Evolutionary conservation across 768 basidiomycete species (phyloP).

Genomic region (Phlebiopsis flavidoalba): DNA sequence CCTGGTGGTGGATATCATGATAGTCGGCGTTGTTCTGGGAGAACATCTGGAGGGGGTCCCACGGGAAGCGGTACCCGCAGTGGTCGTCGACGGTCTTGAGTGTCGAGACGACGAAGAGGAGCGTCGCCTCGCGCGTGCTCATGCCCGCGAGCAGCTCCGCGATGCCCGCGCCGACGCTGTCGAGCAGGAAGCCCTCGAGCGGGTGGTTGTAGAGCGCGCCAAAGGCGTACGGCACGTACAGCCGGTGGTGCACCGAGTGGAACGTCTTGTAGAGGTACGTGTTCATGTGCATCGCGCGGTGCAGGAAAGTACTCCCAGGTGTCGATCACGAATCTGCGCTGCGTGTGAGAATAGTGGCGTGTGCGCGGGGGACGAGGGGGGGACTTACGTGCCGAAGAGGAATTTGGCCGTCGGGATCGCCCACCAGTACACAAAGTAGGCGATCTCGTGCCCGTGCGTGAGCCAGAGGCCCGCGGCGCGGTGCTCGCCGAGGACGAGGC

Average conservation of each 20-base stretch:
- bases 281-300: slow-evolving; percentile 88
- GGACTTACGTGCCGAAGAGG: slow-evolving; percentile 74
- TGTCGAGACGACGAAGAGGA: slow-evolving; percentile 81
- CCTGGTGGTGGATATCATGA: slow-evolving; percentile 98
- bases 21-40: slow-evolving; percentile 92
- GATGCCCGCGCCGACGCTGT: slow-evolving; percentile 73
- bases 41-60: slow-evolving; percentile 85
- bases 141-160: slow-evolving; percentile 68
- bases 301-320: slow-evolving; percentile 98
- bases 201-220: slow-evolving; percentile 98
- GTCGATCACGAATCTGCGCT: slow-evolving; percentile 81
- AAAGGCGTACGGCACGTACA: slow-evolving; percentile 96
- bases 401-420: slow-evolving; percentile 71
- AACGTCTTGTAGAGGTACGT: slow-evolving; percentile 87
- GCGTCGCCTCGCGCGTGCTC: slow-evolving; percentile 73
- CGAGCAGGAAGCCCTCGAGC: slow-evolving; percentile 87
- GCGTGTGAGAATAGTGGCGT: not conserved
- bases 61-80: slow-evolving; percentile 86
- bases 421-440: slow-evolving; percentile 90
- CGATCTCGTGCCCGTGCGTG: slow-evolving; percentile 32
- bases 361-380: not conserved
- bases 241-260: slow-evolving; percentile 92
- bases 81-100: slow-evolving; percentile 96
- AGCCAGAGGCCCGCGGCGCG: slow-evolving; percentile 32
- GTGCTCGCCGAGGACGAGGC: slow-evolving; percentile 37